phyloP scores from a whole-genome alignment of 257 asterid species.

The Solanum chmielewskii region DNA sequence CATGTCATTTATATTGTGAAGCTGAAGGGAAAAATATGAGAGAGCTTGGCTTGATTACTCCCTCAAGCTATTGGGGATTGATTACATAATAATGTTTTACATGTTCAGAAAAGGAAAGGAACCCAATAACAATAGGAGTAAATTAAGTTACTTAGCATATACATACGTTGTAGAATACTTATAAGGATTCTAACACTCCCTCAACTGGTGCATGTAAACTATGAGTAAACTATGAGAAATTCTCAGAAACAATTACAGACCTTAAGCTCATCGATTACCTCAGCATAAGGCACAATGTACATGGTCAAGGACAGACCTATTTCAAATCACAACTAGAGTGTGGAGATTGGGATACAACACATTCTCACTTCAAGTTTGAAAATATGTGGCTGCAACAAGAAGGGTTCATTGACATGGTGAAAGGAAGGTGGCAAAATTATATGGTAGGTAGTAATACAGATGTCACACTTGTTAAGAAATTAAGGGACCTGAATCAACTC shows the following conservation, averaged over 20 bases:
- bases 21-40: not conserved
- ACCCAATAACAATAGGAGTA: not conserved
- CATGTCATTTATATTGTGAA: not conserved
- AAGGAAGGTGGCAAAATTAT: not conserved
- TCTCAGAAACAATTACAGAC: not conserved
- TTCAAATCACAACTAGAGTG: not conserved
- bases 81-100: not conserved
- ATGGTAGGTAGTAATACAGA: not conserved
- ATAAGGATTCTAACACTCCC: not conserved
- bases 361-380: not conserved
- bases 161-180: not conserved
- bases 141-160: not conserved
- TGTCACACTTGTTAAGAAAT: no score
- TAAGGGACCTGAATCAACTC: no score
- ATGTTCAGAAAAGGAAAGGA: not conserved
- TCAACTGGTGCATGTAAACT: not conserved
- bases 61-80: not conserved
- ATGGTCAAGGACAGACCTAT: not conserved
- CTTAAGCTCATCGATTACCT: no score
- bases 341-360: not conserved
- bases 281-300: not conserved
- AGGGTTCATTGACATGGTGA: not conserved
- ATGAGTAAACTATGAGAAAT: not conserved
- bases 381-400: not conserved
- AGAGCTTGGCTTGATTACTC: not conserved